Percentiles rank a stretch among this genome's conserved stretches.
Conservation (phyloP, 805 yeast species). For the Metschnikowia vanudenii region DNA sequence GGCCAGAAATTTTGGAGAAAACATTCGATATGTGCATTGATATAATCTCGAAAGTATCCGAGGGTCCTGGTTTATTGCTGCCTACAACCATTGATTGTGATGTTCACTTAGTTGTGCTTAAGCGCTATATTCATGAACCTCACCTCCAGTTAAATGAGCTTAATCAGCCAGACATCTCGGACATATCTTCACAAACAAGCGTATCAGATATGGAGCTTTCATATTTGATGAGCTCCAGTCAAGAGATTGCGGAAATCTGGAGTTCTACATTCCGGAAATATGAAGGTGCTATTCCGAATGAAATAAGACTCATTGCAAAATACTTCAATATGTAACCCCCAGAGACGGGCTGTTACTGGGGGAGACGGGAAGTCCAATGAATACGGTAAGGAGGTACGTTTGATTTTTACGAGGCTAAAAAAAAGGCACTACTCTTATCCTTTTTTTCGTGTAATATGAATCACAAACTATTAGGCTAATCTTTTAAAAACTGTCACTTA, state of each 20-base stretch:
- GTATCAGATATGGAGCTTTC: neutral
- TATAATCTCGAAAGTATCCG: neutral
- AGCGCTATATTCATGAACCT: constrained; percentile 1
- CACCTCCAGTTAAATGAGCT: neutral
- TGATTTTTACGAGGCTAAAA: too few species aligned
- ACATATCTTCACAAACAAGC: neutral
- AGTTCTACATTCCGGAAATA: constrained; percentile 1
- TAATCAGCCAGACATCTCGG: neutral
- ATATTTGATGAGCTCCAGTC: constrained; percentile 1
- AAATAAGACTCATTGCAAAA: neutral
- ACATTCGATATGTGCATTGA: neutral
- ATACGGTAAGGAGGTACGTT: neutral
- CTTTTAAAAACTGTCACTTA: too few species aligned
- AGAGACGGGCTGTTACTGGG: too few species aligned
- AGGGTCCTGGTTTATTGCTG: neutral
- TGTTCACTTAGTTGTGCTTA: neutral
- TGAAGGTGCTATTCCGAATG: constrained; percentile 4
- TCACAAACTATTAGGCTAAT: too few species aligned
- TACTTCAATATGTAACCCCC: neutral
- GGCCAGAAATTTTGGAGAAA: neutral
- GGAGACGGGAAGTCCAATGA: neutral
- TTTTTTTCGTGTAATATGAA: too few species aligned
- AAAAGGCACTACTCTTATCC: too few species aligned
- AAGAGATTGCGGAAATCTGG: constrained; percentile 7
- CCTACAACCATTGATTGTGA: constrained; percentile 1